phyloP scores from a whole-genome alignment of 2,329 filamentous ascomycete species.

The Byssochlamys sp. region DNA sequence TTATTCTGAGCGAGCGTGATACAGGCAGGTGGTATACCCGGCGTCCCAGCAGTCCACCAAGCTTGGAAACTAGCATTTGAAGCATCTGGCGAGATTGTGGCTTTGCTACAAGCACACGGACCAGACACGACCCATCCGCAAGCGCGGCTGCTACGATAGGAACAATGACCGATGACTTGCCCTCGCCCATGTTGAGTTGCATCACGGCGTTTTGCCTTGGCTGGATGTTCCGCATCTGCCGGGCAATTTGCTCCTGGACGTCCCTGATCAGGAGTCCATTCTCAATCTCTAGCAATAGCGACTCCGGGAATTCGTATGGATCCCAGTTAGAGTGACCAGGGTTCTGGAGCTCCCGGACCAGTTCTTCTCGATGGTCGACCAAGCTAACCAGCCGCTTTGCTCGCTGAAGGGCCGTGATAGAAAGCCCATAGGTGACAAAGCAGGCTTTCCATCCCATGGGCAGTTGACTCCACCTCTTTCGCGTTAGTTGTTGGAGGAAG shows the following conservation, averaged over 20 bases:
- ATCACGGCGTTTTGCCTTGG: constrained; percentile 43
- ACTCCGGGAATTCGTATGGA: constrained; percentile 46
- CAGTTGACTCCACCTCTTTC: constrained; percentile 7
- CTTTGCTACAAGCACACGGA: constrained; percentile 52
- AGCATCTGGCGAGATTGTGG: constrained; percentile 52
- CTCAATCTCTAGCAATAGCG: constrained; percentile 56
- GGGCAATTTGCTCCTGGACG: constrained; percentile 50
- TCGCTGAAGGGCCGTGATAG: constrained; percentile 21
- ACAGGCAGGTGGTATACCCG: constrained; percentile 39
- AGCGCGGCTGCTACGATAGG: constrained; percentile 51
- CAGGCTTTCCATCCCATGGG: constrained; percentile 10
- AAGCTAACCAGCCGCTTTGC: constrained; percentile 15
- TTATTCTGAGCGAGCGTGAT: constrained; percentile 38
- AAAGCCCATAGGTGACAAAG: constrained; percentile 16
- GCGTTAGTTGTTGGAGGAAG: constrained; percentile 16
- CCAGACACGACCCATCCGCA: constrained; percentile 42
- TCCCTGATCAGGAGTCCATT: constrained; percentile 51
- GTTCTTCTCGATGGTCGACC: constrained; percentile 9
- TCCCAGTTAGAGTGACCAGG: constrained; percentile 49
- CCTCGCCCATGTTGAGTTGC: constrained; percentile 64
- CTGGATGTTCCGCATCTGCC: constrained; percentile 41
- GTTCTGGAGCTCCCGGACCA: constrained; percentile 35
- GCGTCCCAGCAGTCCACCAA: constrained; percentile 38
- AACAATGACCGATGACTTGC: constrained; percentile 60
- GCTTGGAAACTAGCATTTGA: constrained; percentile 31